Conservation (phyloP, 2,329 filamentous ascomycete genomes). For the Chrysosporium queenslandicum region DNA sequence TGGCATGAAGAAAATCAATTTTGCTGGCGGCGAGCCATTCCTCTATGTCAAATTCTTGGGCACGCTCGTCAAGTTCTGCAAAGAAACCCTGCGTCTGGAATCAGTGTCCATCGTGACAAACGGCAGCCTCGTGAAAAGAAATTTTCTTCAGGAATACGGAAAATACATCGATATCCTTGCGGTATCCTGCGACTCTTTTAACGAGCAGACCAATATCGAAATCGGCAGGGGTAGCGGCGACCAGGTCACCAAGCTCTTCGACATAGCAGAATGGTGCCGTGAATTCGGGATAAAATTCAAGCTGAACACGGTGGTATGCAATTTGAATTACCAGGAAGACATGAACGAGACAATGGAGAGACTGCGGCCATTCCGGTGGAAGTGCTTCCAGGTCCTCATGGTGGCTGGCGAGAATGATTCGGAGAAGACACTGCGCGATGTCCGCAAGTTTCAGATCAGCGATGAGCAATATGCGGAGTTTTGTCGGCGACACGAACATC, state of each 20-base stretch:
- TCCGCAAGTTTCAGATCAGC: slow-evolving; percentile 38
- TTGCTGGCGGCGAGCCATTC: slow-evolving; percentile 48
- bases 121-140: slow-evolving; percentile 39
- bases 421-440: slow-evolving; percentile 33
- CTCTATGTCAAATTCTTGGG: slow-evolving; percentile 40
- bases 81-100: slow-evolving; percentile 41
- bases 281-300: slow-evolving; percentile 46
- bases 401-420: slow-evolving; percentile 46
- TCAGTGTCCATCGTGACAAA: slow-evolving; percentile 47
- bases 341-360: slow-evolving; percentile 35
- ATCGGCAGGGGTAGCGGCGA: slow-evolving; percentile 45
- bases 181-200: slow-evolving; percentile 48
- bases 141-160: slow-evolving; percentile 37
- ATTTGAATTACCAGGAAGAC: slow-evolving; percentile 43
- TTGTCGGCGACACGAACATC: slow-evolving; percentile 36
- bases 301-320: slow-evolving; percentile 47
- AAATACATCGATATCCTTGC: slow-evolving; percentile 45
- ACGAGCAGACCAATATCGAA: slow-evolving; percentile 40
- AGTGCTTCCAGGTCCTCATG: slow-evolving; percentile 46
- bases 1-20: slow-evolving; percentile 48
- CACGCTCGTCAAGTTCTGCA: slow-evolving; percentile 40
- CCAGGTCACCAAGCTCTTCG: slow-evolving; percentile 39
- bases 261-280: slow-evolving; percentile 39
- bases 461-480: slow-evolving; percentile 41
- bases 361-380: slow-evolving; percentile 46